These are phyloP conservation scores for Salvia rosmarinus DNA, from an alignment of 257 asterid species.

Conservation along the genomic window DNA sequence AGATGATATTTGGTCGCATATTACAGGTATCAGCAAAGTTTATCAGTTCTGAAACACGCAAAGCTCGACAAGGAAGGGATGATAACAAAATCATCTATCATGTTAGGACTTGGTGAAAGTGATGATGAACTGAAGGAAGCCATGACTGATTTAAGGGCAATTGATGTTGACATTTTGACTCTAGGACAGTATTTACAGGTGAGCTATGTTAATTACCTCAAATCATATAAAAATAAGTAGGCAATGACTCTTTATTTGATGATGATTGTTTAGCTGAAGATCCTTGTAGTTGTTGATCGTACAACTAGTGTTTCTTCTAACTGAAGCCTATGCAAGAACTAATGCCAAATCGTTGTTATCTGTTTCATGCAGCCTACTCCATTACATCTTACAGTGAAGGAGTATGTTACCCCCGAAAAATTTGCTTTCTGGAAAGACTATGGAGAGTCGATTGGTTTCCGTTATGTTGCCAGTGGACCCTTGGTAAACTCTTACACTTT, in stretches of 20 bases:
- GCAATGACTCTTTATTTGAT: not conserved
- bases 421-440: constrained; percentile 91
- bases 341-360: constrained; percentile 14
- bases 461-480: constrained; percentile 98
- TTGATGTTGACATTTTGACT: constrained; percentile 88
- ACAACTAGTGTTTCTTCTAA: constrained; percentile 17
- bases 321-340: constrained; percentile 14
- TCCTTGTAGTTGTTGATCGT: not conserved
- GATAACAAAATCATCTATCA: constrained; percentile 89
- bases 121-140: constrained; percentile 89
- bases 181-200: constrained; percentile 97
- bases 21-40: constrained; percentile 87
- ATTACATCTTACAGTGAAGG: constrained; percentile 90
- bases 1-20: constrained; percentile 31
- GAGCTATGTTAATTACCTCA: constrained; percentile 32
- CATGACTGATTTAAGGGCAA: constrained; percentile 89
- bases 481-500: constrained; percentile 53
- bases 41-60: constrained; percentile 87
- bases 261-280: not conserved
- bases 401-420: constrained; percentile 85
- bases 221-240: too few relatives aligned
- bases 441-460: constrained; percentile 97
- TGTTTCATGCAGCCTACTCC: constrained; percentile 86
- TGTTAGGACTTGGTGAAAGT: constrained; percentile 98
- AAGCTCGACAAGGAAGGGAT: constrained; percentile 79